Evolutionary conservation across 805 yeast species (phyloP).

Genomic region (Wickerhamiella sorbophila): DNA sequence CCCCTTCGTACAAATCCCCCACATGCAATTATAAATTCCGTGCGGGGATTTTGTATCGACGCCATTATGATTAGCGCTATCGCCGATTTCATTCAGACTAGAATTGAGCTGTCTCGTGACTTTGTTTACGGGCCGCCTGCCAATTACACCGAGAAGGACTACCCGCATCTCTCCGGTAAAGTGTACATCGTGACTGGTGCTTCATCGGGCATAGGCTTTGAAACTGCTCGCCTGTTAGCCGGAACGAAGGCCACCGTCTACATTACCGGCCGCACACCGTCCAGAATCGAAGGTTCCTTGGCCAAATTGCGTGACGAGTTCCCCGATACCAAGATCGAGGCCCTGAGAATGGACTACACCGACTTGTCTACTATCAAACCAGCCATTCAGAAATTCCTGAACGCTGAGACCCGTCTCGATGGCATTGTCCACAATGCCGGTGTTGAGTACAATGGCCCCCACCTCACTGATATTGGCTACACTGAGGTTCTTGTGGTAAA

Average conservation of each 20-base stretch:
- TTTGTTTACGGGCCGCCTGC: constrained; percentile 8
- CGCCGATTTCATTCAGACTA: constrained; percentile 5
- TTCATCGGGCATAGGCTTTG: constrained; percentile 19
- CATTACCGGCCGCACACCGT: constrained; percentile 27
- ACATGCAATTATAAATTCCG: no score
- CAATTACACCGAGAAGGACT: constrained; percentile 10
- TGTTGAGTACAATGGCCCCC: constrained; percentile 16
- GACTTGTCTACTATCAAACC: constrained; percentile 12
- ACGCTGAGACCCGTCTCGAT: not conserved
- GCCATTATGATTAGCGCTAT: no score
- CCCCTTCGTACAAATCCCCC: no score
- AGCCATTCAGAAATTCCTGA: constrained; percentile 5
- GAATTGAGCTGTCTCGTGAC: constrained; percentile 11
- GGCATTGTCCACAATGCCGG: constrained; percentile 12
- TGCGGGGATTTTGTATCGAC: no score
- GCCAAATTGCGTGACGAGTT: constrained; percentile 20
- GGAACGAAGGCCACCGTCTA: constrained; percentile 27
- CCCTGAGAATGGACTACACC: constrained; percentile 9
- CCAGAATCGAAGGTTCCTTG: constrained; percentile 24
- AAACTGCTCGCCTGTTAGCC: constrained; percentile 14
- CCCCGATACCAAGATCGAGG: constrained; percentile 11
- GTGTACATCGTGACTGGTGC: constrained; percentile 23
- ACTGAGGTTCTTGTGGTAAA: constrained; percentile 35
- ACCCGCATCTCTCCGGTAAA: constrained; percentile 25
- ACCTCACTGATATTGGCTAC: constrained; percentile 29